phyloP scores from a whole-genome alignment of 306 rosid species.

The Cercis canadensis region DNA sequence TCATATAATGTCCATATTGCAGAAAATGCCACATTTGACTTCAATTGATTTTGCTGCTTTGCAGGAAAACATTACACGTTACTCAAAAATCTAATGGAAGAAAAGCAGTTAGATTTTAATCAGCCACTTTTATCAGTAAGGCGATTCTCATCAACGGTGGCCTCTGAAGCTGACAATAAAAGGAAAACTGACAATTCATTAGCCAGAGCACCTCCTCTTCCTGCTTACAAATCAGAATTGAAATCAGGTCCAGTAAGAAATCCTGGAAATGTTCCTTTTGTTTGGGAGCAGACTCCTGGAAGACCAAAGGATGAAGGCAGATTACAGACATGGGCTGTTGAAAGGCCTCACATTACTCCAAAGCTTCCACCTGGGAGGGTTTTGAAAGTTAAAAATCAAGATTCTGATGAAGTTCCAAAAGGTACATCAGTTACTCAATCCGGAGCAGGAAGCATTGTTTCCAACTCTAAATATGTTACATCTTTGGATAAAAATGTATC shows the following conservation, averaged over 20 bases:
- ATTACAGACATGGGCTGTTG: conserved; percentile 31
- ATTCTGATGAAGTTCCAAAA: conserved; percentile 38
- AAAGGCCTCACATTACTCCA: conserved; percentile 51
- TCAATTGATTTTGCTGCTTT: conserved; percentile 38
- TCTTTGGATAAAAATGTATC: conserved; percentile 34
- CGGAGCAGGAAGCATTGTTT: conserved; percentile 36
- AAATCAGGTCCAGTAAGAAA: conserved; percentile 80
- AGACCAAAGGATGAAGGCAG: conserved; percentile 72
- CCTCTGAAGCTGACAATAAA: conserved; percentile 52
- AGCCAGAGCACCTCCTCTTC: conserved; percentile 58
- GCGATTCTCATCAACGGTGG: conserved; percentile 57
- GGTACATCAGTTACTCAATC: conserved; percentile 33
- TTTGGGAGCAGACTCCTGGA: conserved; percentile 91
- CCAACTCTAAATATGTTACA: conserved; percentile 38
- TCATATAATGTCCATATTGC: conserved; percentile 20
- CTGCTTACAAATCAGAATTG: conserved; percentile 72
- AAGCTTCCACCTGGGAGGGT: conserved; percentile 77
- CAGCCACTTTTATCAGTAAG: conserved; percentile 93
- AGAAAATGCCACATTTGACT: conserved; percentile 30
- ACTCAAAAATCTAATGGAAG: conserved; percentile 69
- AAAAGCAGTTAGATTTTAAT: conserved; percentile 75
- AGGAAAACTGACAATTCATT: conserved; percentile 47
- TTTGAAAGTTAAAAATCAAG: conserved; percentile 48
- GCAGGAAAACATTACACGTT: conserved; percentile 48
- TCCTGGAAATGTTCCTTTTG: conserved; percentile 82